These are phyloP conservation scores for Tieghemostelium lacteum DNA, from an alignment of 78 protist species.

Conservation along the genomic window DNA sequence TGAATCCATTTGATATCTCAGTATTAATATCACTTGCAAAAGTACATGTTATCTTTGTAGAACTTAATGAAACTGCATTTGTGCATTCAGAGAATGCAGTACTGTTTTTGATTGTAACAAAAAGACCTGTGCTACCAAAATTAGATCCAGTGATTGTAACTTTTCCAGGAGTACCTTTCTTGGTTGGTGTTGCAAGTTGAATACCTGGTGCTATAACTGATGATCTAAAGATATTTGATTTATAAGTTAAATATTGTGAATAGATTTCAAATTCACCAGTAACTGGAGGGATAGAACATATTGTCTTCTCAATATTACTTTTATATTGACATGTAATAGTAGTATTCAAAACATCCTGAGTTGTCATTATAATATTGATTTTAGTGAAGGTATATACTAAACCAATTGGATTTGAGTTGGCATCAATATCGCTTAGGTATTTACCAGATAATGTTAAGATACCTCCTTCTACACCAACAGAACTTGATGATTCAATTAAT, in stretches of 20 bases:
- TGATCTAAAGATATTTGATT: not conserved
- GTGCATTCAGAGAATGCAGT: not conserved
- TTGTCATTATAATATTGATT: too few species aligned
- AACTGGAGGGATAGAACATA: not conserved
- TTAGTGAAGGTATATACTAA: not conserved
- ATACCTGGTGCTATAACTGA: not conserved
- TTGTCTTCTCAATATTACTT: not conserved
- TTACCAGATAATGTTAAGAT: not conserved
- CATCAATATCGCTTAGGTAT: not conserved
- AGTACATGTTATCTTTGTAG: not conserved
- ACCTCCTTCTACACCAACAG: not conserved
- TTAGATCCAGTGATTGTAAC: slow-evolving; percentile 1
- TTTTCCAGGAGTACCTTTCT: not conserved
- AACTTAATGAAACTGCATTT: not conserved
- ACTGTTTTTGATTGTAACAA: not conserved
- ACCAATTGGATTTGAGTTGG: not conserved
- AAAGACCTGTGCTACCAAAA: not conserved
- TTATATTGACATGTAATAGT: not conserved
- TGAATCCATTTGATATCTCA: not conserved
- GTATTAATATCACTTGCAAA: not conserved
- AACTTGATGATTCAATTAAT: not conserved
- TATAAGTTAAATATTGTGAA: not conserved
- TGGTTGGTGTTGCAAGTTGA: not conserved
- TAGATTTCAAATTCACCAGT: not conserved
- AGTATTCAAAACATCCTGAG: not conserved